Base-by-base conservation (phyloP, 106 monocot species). In the Dioscorea zingiberensis region DNA sequence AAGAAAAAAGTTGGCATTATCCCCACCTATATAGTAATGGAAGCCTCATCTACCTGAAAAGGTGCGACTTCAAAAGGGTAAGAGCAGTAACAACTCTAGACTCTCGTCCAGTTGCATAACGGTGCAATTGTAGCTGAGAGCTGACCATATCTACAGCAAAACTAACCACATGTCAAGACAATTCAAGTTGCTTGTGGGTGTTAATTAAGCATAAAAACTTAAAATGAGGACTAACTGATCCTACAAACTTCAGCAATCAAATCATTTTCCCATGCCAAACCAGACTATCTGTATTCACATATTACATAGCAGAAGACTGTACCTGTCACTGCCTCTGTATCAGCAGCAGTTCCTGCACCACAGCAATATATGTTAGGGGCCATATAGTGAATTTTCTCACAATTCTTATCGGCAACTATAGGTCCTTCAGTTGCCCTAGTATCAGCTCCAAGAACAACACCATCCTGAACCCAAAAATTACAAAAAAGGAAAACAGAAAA, bases 331-430 rank as follows among this genome's bases (percentile, higher is more conserved):
- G 92, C 93, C 74, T 99, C 98, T 7, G 98, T 99, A 58, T 99
- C 98, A 29, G 98, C 98, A 78, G 98, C 89, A 71, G 98, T 93
- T 65, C 98, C 98, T 59, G 93, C 98, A 73, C 98, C 98, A 77
- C 98, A 99, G 44, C 93, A 99, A 59, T 93, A 99, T 47, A 99
- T 99, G 48, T 99, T 99, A 53, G 93, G 98, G 32, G 98, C 89
- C 93, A 99, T 99, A 69, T 79, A 99, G 59, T 99, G 98, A 44
- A 99, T 99, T 54, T 93, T 99, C 68, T 99, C 98, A 70, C 98
- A 99, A 64, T 99, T 93, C 74, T 99, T 99, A 71, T 99, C 98
- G 45, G 98, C 98, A 58, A 99, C 98, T 64, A 99, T 99, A 58
- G 93, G 89, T 44, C 98, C 93, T 76, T 99, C 98, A 48, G 98